These are phyloP conservation scores for Brasenia schreberi DNA, from an alignment of 164 flowering plant species.

Conservation along the genomic window DNA sequence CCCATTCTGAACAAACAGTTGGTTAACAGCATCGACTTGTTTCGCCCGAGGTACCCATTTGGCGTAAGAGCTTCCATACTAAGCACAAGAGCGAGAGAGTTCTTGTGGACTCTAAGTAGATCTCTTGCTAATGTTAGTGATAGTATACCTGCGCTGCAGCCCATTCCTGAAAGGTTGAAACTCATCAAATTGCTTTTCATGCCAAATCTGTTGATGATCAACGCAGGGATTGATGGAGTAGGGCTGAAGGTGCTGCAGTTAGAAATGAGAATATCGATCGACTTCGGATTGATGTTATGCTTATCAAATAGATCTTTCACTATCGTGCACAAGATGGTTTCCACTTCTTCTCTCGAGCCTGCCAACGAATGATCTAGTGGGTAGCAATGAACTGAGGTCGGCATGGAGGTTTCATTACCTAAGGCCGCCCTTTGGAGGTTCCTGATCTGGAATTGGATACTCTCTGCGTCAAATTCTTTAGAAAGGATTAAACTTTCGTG, in stretches of 20 bases:
- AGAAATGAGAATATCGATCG: constrained; percentile 39
- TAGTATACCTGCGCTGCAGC: constrained; percentile 1
- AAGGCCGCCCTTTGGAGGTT: constrained; percentile 27
- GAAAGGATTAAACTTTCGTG: constrained; percentile 19
- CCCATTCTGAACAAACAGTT: constrained; percentile 49
- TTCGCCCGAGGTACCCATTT: constrained; percentile 25
- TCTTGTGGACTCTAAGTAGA: constrained; percentile 35
- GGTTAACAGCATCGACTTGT: constrained; percentile 48
- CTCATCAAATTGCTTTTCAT: neutral
- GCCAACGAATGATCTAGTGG: constrained; percentile 20
- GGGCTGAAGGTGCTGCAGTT: constrained; percentile 56
- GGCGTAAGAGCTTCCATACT: constrained; percentile 44
- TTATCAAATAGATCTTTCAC: constrained; percentile 34
- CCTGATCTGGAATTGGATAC: constrained; percentile 19
- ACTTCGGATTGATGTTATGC: constrained; percentile 27
- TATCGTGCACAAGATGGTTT: constrained; percentile 25
- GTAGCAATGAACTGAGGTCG: constrained; percentile 17
- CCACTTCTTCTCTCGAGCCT: constrained; percentile 15
- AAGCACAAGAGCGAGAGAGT: constrained; percentile 40
- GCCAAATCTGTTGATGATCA: constrained; percentile 6
- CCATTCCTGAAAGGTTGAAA: constrained; percentile 4
- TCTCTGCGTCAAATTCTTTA: constrained; percentile 6
- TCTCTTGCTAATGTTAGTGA: constrained; percentile 25
- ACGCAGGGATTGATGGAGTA: constrained; percentile 46
- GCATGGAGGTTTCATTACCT: constrained; percentile 29